These are phyloP conservation scores for Geotrichum bryndzae DNA, from an alignment of 1,139 yeast species.

Conservation along the genomic window DNA sequence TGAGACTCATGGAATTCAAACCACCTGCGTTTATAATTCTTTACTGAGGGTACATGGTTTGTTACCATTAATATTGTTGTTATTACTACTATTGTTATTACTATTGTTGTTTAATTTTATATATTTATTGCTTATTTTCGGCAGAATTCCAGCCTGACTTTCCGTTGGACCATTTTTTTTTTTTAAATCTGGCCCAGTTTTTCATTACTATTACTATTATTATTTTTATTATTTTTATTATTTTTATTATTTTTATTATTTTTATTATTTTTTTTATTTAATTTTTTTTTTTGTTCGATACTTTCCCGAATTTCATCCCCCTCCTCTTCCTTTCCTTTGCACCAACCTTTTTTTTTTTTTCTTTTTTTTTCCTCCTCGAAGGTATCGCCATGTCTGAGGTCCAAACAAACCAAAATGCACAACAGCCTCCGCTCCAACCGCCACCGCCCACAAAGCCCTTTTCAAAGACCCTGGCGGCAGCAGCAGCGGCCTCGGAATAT, in stretches of 20 bases:
- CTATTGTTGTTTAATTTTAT: no score
- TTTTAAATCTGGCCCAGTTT: neutral
- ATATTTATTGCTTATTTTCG: no score
- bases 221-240: no score
- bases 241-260: no score
- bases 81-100: no score
- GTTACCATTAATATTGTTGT: no score
- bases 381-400: neutral
- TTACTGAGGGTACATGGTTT: no score
- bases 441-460: neutral
- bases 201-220: no score
- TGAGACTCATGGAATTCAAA: no score
- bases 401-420: neutral
- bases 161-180: neutral
- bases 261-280: no score
- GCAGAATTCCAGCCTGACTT: neutral
- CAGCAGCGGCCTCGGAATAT: neutral
- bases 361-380: neutral
- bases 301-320: neutral
- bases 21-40: no score
- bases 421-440: neutral
- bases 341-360: neutral
- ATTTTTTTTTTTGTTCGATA: neutral
- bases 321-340: neutral
- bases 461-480: neutral